Evolutionary conservation across 345 rosid genomes (phyloP), one percentile per base, ranked within the genome.

Genomic region (Limnanthes douglasii): DNA sequence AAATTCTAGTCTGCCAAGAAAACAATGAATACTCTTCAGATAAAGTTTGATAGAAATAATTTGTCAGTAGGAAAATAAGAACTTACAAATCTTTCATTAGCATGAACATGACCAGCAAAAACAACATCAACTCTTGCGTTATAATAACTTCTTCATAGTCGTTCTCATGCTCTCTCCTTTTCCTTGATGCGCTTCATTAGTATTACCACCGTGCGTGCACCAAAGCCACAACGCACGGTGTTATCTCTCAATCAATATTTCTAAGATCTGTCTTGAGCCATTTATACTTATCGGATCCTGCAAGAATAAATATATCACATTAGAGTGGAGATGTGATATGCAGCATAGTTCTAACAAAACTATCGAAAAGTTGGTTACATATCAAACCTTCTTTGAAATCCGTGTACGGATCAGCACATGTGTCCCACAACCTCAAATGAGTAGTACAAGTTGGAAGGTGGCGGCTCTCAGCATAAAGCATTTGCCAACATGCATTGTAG

Each of bases 141-240:
- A 13, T 58, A 88, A 17, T 56, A 83, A 13, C 33, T 55, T 59
- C 41, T 88, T 95, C 97, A 88, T 75, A 1, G 80, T 55, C 22
- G 54, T 43, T 30, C 97, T 65, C 93, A 82, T 88, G 53, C 62
- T 54, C 48, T 88, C 95, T 13, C 95, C 95, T 56, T 82, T 90
- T 10, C 97, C 97, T 56, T 73, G 74, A 47, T 82, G 97, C 0
- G 95, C 95, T 36, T 27, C 25, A 32, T 88, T 82, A 3, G 93
- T 82, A 31, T 72, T 88, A 82, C 95, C 97, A 88, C 1, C 93
- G 97, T 0, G 86, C 93, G 46, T 88, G 97, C 35, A 88, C 4
- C 21, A 88, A 38, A 50, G 62, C 90, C 7, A 78, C 17, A n/a
- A 82, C 66, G 95, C 97, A 88, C 13, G 93, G 90, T 23, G 95